A percentile compares a stretch with the other conserved stretches of the same genome.
phyloP scores from a whole-genome alignment of 768 basidiomycete species.

The Amanita pseudoporphyria region DNA sequence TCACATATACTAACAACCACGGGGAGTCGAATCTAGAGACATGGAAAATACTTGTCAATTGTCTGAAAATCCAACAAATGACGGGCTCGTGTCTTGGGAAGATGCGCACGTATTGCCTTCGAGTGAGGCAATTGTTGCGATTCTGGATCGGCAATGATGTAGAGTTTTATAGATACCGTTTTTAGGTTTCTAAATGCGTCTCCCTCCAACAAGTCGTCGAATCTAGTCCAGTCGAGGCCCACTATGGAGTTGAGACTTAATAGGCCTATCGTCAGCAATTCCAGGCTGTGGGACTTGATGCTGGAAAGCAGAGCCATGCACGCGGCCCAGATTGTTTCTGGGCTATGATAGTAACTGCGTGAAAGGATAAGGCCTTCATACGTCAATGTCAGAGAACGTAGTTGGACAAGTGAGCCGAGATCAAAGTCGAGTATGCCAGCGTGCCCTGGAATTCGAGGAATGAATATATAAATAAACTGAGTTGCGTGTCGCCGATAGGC shows the following conservation, averaged over 20 bases:
- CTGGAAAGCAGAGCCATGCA: conserved; percentile 1
- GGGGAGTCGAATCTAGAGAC: neutral
- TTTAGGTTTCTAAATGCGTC: neutral
- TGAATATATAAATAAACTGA: no score
- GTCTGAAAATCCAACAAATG: neutral
- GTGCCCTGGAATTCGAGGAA: neutral
- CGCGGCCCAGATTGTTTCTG: neutral
- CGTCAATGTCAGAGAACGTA: conserved; percentile 5
- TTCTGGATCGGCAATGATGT: neutral
- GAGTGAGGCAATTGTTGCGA: neutral
- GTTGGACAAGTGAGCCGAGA: conserved; percentile 2
- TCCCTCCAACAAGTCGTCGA: neutral
- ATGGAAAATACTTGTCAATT: neutral
- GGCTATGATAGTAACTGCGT: neutral
- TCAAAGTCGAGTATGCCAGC: neutral
- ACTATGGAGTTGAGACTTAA: neutral
- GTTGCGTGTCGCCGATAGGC: neutral
- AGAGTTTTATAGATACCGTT: neutral
- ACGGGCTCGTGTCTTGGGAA: neutral
- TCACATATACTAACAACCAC: no score
- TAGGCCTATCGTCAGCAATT: conserved; percentile 1
- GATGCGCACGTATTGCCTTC: neutral
- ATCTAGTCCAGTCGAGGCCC: neutral
- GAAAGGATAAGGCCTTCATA: neutral
- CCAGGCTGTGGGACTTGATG: neutral